Percentiles rank a stretch among this genome's conserved stretches.
Evolutionary conservation across 768 basidiomycete species (phyloP).

Genomic region (Podaxis carcinomalis): DNA sequence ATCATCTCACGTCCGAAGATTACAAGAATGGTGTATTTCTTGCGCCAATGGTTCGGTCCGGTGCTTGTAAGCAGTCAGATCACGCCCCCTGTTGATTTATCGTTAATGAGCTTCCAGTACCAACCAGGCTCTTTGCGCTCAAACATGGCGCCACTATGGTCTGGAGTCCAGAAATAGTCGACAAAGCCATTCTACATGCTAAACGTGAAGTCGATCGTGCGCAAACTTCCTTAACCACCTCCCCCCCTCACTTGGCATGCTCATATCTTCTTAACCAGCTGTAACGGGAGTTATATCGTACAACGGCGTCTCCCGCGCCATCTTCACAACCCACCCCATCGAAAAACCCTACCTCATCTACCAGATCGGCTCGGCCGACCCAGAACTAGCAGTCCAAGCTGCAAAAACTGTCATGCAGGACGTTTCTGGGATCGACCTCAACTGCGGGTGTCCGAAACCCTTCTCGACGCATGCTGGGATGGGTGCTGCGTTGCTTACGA

Average conservation of each 20-base stretch:
- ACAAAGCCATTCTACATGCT: constrained; percentile 89
- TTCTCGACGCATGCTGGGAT: constrained; percentile 94
- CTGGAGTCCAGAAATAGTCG: constrained; percentile 96
- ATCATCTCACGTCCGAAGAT: constrained; percentile 61
- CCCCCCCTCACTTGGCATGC: not conserved
- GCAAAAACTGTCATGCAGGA: constrained; percentile 84
- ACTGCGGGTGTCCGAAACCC: constrained; percentile 96
- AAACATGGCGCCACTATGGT: constrained; percentile 93
- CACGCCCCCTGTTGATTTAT: constrained; percentile 14
- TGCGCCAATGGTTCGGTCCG: constrained; percentile 98
- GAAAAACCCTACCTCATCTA: constrained; percentile 94
- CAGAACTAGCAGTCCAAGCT: constrained; percentile 88
- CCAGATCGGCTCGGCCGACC: constrained; percentile 90
- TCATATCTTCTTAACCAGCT: constrained; percentile 38
- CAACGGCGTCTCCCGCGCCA: constrained; percentile 75
- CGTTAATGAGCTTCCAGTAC: constrained; percentile 46
- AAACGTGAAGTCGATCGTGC: constrained; percentile 83
- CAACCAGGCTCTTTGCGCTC: constrained; percentile 79
- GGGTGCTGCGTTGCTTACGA: constrained; percentile 93
- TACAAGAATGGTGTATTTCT: constrained; percentile 90
- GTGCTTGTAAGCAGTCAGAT: constrained; percentile 58
- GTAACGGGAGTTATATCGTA: constrained; percentile 84
- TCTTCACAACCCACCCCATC: constrained; percentile 90
- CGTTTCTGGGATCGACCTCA: constrained; percentile 92
- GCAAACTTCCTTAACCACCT: constrained; percentile 23